These are phyloP conservation scores for Paraconiothyrium brasiliense DNA, from an alignment of 2,329 filamentous ascomycete genomes.

Conservation along the genomic window DNA sequence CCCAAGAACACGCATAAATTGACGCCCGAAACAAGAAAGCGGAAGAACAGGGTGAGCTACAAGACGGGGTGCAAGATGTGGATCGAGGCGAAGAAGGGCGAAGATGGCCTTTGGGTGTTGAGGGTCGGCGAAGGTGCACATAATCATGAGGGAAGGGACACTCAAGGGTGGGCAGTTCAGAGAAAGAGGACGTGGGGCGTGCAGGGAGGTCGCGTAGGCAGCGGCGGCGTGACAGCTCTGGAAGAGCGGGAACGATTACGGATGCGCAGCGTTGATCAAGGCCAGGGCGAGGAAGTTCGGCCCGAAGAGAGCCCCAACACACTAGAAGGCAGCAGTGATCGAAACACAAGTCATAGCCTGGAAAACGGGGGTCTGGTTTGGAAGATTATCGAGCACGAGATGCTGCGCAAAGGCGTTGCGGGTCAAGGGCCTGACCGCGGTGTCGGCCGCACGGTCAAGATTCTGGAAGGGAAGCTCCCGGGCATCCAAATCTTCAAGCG, in stretches of 20 bases:
- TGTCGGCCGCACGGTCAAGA: conserved; percentile 42
- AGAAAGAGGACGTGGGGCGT: conserved; percentile 47
- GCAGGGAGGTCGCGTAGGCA: conserved; percentile 39
- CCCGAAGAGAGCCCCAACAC: neutral
- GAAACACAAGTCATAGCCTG: conserved; percentile 30
- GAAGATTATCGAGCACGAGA: conserved; percentile 48
- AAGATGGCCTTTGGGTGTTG: conserved; percentile 43
- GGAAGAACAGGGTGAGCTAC: conserved; percentile 45
- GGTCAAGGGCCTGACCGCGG: conserved; percentile 43
- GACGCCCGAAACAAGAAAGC: conserved; percentile 44
- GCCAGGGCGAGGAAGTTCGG: conserved; percentile 4
- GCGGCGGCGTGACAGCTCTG: conserved; percentile 44
- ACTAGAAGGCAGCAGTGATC: conserved; percentile 13
- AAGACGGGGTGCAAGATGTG: conserved; percentile 50
- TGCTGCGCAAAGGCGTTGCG: conserved; percentile 38
- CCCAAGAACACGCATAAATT: conserved; percentile 50
- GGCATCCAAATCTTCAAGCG: conserved; percentile 49
- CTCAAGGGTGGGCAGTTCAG: conserved; percentile 44
- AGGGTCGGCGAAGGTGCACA: conserved; percentile 40
- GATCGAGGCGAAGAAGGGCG: conserved; percentile 45
- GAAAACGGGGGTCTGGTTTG: conserved; percentile 43
- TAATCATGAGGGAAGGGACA: conserved; percentile 41
- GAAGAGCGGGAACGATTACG: conserved; percentile 31
- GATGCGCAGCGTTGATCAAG: conserved; percentile 2
- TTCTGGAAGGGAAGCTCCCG: conserved; percentile 39